Percentiles rank a stretch among this genome's conserved stretches.
These are phyloP conservation scores for Micractinium sp. DNA, from an alignment of 139 green algal genomes.

Conservation along the genomic window DNA sequence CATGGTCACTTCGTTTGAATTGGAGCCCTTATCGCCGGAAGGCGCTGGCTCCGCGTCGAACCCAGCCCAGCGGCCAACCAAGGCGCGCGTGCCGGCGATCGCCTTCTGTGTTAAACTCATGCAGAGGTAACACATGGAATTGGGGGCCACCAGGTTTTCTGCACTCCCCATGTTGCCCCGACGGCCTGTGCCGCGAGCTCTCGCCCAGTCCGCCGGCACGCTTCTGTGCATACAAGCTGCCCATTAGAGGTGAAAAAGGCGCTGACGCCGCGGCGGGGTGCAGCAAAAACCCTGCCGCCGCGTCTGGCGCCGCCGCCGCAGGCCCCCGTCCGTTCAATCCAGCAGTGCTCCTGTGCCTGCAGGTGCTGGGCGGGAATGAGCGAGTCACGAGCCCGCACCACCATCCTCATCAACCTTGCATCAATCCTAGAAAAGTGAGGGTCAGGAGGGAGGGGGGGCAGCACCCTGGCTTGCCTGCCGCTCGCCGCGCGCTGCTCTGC, in stretches of 20 bases:
- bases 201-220: too few relatives aligned
- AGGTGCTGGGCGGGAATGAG: not conserved
- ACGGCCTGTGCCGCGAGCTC: too few relatives aligned
- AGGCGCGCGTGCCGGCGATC: too few relatives aligned
- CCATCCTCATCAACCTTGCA: slow-evolving; percentile 1
- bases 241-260: not conserved
- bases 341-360: not conserved
- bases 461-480: not conserved
- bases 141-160: too few relatives aligned
- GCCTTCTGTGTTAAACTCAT: too few relatives aligned
- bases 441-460: not conserved
- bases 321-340: not conserved
- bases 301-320: not conserved
- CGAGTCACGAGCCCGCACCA: not conserved
- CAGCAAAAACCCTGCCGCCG: too few relatives aligned
- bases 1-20: not conserved
- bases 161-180: too few relatives aligned
- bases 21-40: not conserved
- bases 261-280: not conserved
- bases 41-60: not conserved
- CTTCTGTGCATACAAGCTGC: not conserved
- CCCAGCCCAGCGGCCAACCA: too few relatives aligned
- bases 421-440: slow-evolving; percentile 26
- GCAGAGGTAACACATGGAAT: too few relatives aligned
- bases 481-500: too few relatives aligned